Percentiles rank a stretch among this genome's conserved stretches.
These are phyloP conservation scores for Helotiales sp. DNA, from an alignment of 2,329 filamentous ascomycete species.

Conservation along the genomic window DNA sequence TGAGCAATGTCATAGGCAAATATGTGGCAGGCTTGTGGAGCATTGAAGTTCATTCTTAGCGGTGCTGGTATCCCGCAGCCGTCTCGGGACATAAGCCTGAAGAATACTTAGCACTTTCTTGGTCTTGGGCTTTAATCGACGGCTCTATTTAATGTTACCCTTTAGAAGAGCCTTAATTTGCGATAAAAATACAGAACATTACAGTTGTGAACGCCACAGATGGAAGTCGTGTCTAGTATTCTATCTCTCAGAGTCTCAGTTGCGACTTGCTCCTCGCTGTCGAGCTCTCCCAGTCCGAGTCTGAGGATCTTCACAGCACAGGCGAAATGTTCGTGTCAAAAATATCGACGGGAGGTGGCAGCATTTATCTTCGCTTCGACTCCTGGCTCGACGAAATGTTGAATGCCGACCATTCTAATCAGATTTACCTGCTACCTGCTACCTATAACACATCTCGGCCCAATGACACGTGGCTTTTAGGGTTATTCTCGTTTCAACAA, in stretches of 20 bases:
- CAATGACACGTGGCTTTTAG: not conserved
- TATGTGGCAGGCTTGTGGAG: not conserved
- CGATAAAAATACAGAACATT: not conserved
- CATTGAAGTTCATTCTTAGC: not conserved
- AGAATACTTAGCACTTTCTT: not conserved
- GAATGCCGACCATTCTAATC: too few species aligned
- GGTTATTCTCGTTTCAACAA: not conserved
- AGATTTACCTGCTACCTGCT: too few species aligned
- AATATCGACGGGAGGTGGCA: too few species aligned
- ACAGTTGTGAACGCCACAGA: not conserved
- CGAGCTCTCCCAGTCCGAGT: not conserved
- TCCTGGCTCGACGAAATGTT: too few species aligned
- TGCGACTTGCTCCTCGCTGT: not conserved
- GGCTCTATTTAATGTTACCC: not conserved
- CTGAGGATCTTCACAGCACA: not conserved
- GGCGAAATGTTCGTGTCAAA: too few species aligned
- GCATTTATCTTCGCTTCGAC: too few species aligned
- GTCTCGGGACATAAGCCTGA: not conserved
- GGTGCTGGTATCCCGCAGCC: not conserved
- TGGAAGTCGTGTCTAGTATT: not conserved
- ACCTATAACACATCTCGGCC: too few species aligned
- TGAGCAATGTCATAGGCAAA: not conserved
- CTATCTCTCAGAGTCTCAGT: not conserved
- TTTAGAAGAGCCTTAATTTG: too few species aligned
- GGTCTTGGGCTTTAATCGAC: not conserved